Percentiles rank a stretch among this genome's conserved stretches.
Evolutionary conservation across 2,329 filamentous ascomycete species (phyloP).

Genomic region (Ceratocystis cubensis): DNA sequence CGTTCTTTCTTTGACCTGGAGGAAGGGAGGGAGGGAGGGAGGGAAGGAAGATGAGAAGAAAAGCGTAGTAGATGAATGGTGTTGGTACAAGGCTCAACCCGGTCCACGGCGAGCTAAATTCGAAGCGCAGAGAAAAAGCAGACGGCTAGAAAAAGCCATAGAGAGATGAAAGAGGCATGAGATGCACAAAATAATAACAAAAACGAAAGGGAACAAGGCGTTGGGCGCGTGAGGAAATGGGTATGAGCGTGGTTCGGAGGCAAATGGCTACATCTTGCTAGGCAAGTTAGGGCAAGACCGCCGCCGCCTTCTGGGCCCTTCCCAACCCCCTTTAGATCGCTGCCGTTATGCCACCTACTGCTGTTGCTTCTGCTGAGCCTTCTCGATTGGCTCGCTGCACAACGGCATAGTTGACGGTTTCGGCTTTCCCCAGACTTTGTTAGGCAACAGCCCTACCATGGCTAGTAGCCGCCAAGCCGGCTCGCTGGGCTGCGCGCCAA

Average conservation of each 20-base stretch:
- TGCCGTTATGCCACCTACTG: not conserved
- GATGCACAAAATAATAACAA: not conserved
- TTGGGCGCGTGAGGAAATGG: not conserved
- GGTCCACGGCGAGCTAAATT: conserved; percentile 4
- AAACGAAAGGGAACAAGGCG: not conserved
- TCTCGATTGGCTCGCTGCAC: not conserved
- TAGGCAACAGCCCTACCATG: conserved; percentile 45
- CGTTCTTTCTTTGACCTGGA: not conserved
- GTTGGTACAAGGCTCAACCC: conserved; percentile 1
- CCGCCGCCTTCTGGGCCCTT: not conserved
- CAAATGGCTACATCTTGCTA: not conserved
- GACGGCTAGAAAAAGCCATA: not conserved
- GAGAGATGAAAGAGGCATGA: not conserved
- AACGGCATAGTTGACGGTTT: conserved; percentile 15
- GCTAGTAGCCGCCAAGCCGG: conserved; percentile 74
- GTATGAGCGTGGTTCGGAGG: not conserved
- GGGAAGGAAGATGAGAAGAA: not conserved
- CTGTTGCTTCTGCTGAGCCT: not conserved
- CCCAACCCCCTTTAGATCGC: not conserved
- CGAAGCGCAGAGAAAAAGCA: not conserved
- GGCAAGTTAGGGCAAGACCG: not conserved
- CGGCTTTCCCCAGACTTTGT: conserved; percentile 20
- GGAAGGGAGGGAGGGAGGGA: too few relatives aligned
- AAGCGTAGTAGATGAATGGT: not conserved
- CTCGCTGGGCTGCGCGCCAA: conserved; percentile 88